Percentiles rank a stretch among this genome's conserved stretches.
These are phyloP conservation scores for Pleurotus djamor DNA, from an alignment of 768 basidiomycete genomes.

Conservation along the genomic window DNA sequence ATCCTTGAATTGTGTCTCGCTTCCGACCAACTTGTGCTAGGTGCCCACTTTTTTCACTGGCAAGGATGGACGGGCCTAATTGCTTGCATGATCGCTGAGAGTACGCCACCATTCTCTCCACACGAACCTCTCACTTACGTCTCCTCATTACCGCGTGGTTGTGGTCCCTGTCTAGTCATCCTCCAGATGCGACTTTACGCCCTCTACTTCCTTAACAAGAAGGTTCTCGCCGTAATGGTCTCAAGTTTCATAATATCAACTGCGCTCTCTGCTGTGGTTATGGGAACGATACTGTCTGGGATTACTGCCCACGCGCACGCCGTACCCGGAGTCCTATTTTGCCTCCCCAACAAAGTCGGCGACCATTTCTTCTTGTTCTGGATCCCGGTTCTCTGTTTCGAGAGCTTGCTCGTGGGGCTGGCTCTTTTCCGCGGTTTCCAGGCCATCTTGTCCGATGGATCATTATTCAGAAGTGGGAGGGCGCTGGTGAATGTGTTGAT, in stretches of 20 bases:
- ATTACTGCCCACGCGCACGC: slow-evolving; percentile 25
- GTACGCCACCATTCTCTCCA: slow-evolving; percentile 22
- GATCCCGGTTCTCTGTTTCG: slow-evolving; percentile 57
- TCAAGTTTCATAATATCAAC: slow-evolving; percentile 35
- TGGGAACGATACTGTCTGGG: slow-evolving; percentile 38
- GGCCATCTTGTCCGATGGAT: slow-evolving; percentile 32
- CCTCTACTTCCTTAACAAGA: slow-evolving; percentile 52
- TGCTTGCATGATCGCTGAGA: slow-evolving; percentile 52
- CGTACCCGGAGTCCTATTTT: slow-evolving; percentile 30
- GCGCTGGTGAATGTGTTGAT: slow-evolving; percentile 48
- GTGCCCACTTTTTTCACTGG: slow-evolving; percentile 49
- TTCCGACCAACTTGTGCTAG: slow-evolving; percentile 17
- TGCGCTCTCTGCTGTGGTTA: slow-evolving; percentile 40
- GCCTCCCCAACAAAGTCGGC: slow-evolving; percentile 36
- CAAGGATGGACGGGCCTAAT: slow-evolving; percentile 61
- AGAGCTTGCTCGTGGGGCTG: slow-evolving; percentile 47
- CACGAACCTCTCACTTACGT: slow-evolving; percentile 9
- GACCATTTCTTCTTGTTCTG: slow-evolving; percentile 52
- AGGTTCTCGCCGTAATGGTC: slow-evolving; percentile 44
- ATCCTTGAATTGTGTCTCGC: background rate
- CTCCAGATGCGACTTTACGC: slow-evolving; percentile 65
- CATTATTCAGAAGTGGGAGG: slow-evolving; percentile 38
- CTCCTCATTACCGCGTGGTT: background rate
- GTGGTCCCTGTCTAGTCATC: slow-evolving; percentile 35
- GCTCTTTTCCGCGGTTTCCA: slow-evolving; percentile 50